Conservation (phyloP, 2,329 filamentous ascomycete species). For the Colletotrichum sp. region DNA sequence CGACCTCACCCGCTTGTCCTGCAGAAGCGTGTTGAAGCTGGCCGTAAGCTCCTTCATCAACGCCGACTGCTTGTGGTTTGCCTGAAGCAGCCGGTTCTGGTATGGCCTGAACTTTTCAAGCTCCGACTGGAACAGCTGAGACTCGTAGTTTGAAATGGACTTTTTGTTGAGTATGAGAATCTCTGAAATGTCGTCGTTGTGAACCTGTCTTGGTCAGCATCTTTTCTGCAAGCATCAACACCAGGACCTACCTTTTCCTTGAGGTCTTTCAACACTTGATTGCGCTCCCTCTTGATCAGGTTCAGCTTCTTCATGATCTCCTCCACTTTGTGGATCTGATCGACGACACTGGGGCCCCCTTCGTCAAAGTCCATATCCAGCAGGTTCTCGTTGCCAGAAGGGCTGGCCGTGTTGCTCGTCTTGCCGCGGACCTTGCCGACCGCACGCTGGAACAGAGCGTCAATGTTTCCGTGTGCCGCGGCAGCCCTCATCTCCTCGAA, state of each 20-base stretch:
- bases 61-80: constrained; percentile 92
- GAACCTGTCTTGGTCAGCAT: constrained; percentile 65
- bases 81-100: constrained; percentile 88
- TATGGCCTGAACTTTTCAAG: constrained; percentile 97
- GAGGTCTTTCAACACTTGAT: constrained; percentile 92
- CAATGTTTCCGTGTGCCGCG: constrained; percentile 83
- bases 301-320: constrained; percentile 90
- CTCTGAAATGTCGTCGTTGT: constrained; percentile 96
- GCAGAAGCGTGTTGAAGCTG: constrained; percentile 84
- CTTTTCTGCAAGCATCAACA: too few relatives aligned
- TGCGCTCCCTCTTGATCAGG: constrained; percentile 87
- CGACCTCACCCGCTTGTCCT: constrained; percentile 90
- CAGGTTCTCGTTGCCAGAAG: constrained; percentile 72
- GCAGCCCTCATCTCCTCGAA: constrained; percentile 96
- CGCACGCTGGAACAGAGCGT: constrained; percentile 86
- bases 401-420: constrained; percentile 64
- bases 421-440: constrained; percentile 79
- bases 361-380: constrained; percentile 94
- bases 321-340: constrained; percentile 89
- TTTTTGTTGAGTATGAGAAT: constrained; percentile 98
- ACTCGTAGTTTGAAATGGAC: constrained; percentile 89
- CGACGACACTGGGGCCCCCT: constrained; percentile 77
- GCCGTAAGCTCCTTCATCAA: constrained; percentile 94
- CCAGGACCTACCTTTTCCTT: constrained; percentile 83
- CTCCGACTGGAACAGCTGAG: constrained; percentile 90